A percentile compares a stretch with the other conserved stretches of the same genome.
Conservation (phyloP, 768 basidiomycete genomes). For the Mycena albidolilacea region DNA sequence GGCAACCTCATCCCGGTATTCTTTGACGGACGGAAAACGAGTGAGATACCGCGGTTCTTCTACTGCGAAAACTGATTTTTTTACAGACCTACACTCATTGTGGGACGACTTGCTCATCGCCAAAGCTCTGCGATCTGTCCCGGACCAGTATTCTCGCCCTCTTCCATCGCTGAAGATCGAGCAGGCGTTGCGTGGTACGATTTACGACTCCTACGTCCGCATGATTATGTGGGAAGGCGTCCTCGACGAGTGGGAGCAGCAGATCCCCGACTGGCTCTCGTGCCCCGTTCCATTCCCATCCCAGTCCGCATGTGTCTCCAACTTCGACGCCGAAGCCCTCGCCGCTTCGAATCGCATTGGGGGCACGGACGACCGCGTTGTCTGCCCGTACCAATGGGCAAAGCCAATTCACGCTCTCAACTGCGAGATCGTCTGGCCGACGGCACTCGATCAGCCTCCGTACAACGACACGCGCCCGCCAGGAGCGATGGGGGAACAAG, state of each 20-base stretch:
- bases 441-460: slow-evolving; percentile 70
- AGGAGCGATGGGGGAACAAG: no score
- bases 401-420: slow-evolving; percentile 81
- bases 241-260: slow-evolving; percentile 74
- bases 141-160: slow-evolving; percentile 82
- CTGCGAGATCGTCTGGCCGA: slow-evolving; percentile 88
- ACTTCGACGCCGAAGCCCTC: slow-evolving; percentile 41
- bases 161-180: slow-evolving; percentile 81
- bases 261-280: slow-evolving; percentile 73
- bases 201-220: slow-evolving; percentile 91
- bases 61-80: slow-evolving; percentile 11
- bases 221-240: slow-evolving; percentile 91
- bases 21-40: slow-evolving; percentile 81
- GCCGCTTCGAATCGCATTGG: slow-evolving; percentile 43
- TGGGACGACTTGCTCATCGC: slow-evolving; percentile 92
- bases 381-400: slow-evolving; percentile 89
- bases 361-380: slow-evolving; percentile 64
- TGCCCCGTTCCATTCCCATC: slow-evolving; percentile 63
- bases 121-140: slow-evolving; percentile 81
- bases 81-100: slow-evolving; percentile 85
- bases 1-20: slow-evolving; percentile 86
- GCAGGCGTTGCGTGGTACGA: slow-evolving; percentile 76
- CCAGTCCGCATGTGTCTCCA: slow-evolving; percentile 7
- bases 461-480: slow-evolving; percentile 45
- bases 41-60: slow-evolving; percentile 57